Base-by-base conservation (phyloP, 1,284 basidiomycete genomes). In the Sanghuangporus weigelae region DNA sequence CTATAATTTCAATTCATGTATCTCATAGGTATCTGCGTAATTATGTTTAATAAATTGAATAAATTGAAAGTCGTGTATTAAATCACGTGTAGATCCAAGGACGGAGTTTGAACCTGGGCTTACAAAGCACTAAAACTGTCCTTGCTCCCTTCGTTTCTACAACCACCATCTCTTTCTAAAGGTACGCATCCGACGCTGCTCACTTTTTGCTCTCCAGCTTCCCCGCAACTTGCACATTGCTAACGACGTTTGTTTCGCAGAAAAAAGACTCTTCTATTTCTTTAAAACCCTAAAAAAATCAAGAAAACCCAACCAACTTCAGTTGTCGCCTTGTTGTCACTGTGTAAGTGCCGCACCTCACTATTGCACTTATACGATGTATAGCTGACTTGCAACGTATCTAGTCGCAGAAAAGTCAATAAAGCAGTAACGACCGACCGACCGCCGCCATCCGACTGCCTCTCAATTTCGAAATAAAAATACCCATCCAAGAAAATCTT, bases 391-490 rank as follows among this genome's bases (percentile, higher is more conserved):
- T 31, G 12, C 21, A 31, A 11, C 21, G n/a, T 62, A 67, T 63
- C 57, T 73, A 84, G 81, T 83, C 78, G 75, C 79, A 87, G 83
- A 90, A 89, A 87, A 90, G 89, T 76, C 80, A 44, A 84, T 81
- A 89, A 89, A 90, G 85, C 87, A 90, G 89, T 91, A 91, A 91
- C 89, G 89, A 90, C 86, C 84, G 26, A 31, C 21, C 42, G 74
- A 46, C 77, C 69, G 73, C 77, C 75, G 77, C 81, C 51, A 49
- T 56, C 50, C 56, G 26, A 36, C 62, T 35, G 35, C 62, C 55
- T 44, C 26, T 31, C 26, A 31, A 31, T 31, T 31, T 31, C 56
- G 39, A 59, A 19, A 56, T 39, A 59, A 39, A 62, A 59, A 54
- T 62, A 36, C 57, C 60, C 11, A 57, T 74, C 70, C 68, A 70